phyloP scores from a whole-genome alignment of 805 yeast species.

The Ogataea kodamae region DNA sequence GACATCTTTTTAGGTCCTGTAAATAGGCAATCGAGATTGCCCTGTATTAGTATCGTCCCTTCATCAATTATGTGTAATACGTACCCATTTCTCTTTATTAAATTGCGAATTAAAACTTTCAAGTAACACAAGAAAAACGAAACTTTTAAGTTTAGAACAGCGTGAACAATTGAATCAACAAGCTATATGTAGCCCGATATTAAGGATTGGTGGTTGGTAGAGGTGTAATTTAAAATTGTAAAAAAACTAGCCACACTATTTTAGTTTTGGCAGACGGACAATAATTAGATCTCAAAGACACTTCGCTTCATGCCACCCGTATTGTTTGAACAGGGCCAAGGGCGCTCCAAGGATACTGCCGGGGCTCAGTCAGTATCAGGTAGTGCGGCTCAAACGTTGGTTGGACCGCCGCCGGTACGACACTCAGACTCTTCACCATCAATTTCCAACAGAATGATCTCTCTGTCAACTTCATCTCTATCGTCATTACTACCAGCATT shows the following conservation, averaged over 20 bases:
- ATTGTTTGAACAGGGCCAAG: conserved; percentile 5
- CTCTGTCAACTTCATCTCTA: conserved; percentile 32
- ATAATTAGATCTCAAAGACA: not conserved
- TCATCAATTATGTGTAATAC: not conserved
- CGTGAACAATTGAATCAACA: no score
- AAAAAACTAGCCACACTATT: conserved; percentile 4
- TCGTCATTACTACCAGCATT: conserved; percentile 31
- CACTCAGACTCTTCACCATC: conserved; percentile 13
- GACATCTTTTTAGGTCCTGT: conserved; percentile 41
- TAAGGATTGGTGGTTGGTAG: no score
- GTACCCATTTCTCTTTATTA: conserved; percentile 15
- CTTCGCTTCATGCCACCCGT: conserved; percentile 4
- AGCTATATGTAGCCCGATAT: no score
- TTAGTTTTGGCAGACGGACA: conserved; percentile 4
- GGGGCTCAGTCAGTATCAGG: conserved; percentile 9
- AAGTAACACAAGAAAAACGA: no score
- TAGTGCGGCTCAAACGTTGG: conserved; percentile 1
- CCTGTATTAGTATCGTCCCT: conserved; percentile 6
- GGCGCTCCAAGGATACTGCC: conserved; percentile 5
- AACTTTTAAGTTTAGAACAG: no score
- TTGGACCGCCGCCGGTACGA: conserved; percentile 4
- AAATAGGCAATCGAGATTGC: conserved; percentile 5
- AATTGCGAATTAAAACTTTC: no score
- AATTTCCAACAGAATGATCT: conserved; percentile 27
- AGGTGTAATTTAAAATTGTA: conserved; percentile 4